phyloP scores from a whole-genome alignment of 257 asterid species.

The Solanum sitiens region DNA sequence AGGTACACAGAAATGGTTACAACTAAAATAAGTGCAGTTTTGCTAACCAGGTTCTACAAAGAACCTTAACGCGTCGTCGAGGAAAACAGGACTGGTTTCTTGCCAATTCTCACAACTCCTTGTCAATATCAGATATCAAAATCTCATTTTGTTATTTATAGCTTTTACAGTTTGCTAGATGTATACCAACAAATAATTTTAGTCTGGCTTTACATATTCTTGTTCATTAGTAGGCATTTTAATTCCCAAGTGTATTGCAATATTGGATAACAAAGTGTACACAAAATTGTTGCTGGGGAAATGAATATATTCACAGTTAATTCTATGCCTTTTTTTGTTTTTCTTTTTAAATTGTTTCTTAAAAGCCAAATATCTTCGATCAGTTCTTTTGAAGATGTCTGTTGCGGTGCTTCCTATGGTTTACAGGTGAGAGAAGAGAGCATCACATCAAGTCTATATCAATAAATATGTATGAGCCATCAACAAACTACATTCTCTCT shows the following conservation, averaged over 20 bases:
- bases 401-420: neutral
- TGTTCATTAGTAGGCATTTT: neutral
- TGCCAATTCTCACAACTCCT: neutral
- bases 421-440: neutral
- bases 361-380: too few species aligned
- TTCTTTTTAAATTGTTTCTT: neutral
- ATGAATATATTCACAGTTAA: neutral
- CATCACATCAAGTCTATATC: neutral
- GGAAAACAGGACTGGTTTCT: neutral
- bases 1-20: conserved; percentile 72
- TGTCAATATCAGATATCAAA: neutral
- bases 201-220: neutral
- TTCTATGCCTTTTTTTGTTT: neutral
- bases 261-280: neutral
- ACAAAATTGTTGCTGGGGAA: neutral
- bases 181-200: neutral
- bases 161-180: neutral
- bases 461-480: neutral
- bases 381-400: neutral
- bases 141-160: neutral
- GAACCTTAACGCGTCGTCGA: neutral
- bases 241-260: neutral
- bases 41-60: neutral
- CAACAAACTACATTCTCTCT: neutral
- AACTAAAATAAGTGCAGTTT: neutral